Evolutionary conservation across 2,329 filamentous ascomycete genomes (phyloP), one percentile per base, ranked within the genome.

Genomic region (Laburnicola sp.): DNA sequence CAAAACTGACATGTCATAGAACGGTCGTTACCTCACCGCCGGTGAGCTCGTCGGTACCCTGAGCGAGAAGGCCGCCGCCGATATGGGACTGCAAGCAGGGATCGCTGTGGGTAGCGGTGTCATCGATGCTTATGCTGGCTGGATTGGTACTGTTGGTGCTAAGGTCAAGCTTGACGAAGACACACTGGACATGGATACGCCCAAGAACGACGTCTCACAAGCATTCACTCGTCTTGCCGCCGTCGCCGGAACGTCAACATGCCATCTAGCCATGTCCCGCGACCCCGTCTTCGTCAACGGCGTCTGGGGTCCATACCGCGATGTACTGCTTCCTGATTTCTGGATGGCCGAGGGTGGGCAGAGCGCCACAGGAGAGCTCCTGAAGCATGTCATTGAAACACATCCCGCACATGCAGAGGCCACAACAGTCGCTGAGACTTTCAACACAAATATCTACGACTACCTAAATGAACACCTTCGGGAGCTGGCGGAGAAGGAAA

Each of bases 301-400:
- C 31, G 92, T 99, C 23, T 99, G 94, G 94, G 94, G 94, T 0
- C 94, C 94, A 0, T 99, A 99, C 77, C 83, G 91, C 51, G 94
- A 99, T 68, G 94, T 96, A 4, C 82, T 99, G 36, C 83, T 97
- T 21, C 92, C 94, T 0, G 86, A 86, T 52, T 96, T 87, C 76
- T 99, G 94, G 94, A 89, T 99, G 83, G 91, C 94, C 11, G 94
- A 99, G 74, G 94, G 94, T 59, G 94, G 94, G 9, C 94, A 99
- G 74, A 96, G 91, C 25, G 94, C 94, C 3, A 99, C 94, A 0
- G 94, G 94, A 45, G 94, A 97, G 74, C 82, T 99, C 49, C 80
- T 99, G 43, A 92, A 94, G 68, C 91, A 97, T 75, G 88, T 97
- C 64, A 85, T 97, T 45, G 93, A 97, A 72, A 97, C 92, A 1